Evolutionary conservation across 352 stramenopile species (phyloP).

Genomic region (Pythium dissimile): DNA sequence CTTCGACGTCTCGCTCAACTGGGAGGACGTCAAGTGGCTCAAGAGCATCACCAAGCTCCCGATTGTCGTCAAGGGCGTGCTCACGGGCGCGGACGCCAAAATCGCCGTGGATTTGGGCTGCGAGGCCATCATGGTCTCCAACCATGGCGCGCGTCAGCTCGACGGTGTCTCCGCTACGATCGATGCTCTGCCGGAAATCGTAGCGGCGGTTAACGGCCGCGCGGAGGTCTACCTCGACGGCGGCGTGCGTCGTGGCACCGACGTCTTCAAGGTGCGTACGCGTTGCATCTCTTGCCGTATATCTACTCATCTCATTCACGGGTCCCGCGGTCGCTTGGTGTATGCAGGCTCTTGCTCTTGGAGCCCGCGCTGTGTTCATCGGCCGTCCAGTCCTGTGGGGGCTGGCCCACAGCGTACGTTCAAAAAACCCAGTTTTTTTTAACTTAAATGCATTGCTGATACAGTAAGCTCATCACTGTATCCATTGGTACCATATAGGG

Average conservation of each 20-base stretch:
- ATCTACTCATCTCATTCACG: neutral
- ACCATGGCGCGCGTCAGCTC: conserved; percentile 92
- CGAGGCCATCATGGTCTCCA: conserved; percentile 91
- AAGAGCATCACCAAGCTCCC: conserved; percentile 90
- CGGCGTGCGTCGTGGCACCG: conserved; percentile 92
- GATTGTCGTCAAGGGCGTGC: conserved; percentile 92
- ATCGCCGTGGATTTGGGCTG: conserved; percentile 89
- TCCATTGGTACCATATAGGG: conserved; percentile 32
- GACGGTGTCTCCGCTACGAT: conserved; percentile 90
- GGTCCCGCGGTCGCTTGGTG: no score
- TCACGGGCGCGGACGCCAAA: conserved; percentile 90
- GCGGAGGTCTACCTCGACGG: conserved; percentile 93
- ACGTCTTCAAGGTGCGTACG: conserved; percentile 90
- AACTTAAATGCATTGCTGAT: neutral
- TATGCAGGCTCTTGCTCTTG: conserved; percentile 80
- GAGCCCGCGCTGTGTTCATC: conserved; percentile 93
- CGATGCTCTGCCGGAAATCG: conserved; percentile 90
- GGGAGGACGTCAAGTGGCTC: conserved; percentile 91
- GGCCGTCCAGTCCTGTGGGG: conserved; percentile 94
- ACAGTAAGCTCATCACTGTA: neutral
- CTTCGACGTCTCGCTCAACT: conserved; percentile 94
- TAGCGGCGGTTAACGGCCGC: conserved; percentile 73
- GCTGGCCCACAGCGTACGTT: conserved; percentile 84
- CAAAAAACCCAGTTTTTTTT: no score
- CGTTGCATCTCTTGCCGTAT: neutral